Evolutionary conservation across 495 filamentous ascomycete genomes (phyloP), one percentile per base, ranked within the genome.

Genomic region (Terfezia boudieri): DNA sequence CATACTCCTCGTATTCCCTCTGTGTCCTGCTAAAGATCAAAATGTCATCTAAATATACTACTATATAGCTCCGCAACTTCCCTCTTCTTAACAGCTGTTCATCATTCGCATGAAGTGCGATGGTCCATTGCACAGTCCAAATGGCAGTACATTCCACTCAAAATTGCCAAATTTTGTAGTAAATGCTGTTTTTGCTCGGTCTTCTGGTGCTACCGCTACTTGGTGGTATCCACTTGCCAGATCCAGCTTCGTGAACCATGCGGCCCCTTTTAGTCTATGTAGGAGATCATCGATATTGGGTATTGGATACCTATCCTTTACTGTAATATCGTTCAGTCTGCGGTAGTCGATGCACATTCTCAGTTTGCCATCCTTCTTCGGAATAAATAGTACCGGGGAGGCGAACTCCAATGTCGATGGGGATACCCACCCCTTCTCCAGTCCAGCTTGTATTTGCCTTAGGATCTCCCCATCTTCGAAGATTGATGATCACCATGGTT

Each of bases 341-440:
- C 63, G 56, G 50, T 72, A 77, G 50, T 76, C 64, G 0, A 74
- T 60, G 60, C 66, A 76, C 53, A 79, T 60, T 0, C 62, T 53
- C 14, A 50, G 17, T 20, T 11, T 50, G 12, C 38, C 2, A 16
- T 43, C 38, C 2, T 43, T 43, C 2, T 43, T 43, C 2, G 2
- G 38, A 10, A 43, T 2, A 43, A 43, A 43, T 1, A 43, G 2
- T 0, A 43, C 38, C 1, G 10, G 16, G 0, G 38, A 43, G 0
- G 10, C 38, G 2, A 11, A 43, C 16, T 43, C 38, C 10, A 10
- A 11, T 10, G 10, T 43, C 2, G 38, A 43, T 16, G 38, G 38
- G 0, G 10, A 10, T 43, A 43, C 16, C 38, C 38, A 43, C 16
- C 38, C 38, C 10, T 43, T 43, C 10, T 43, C 38, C 10, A 43